These are phyloP conservation scores for Alisma plantagoaquatica DNA, from an alignment of 106 monocot genomes.

Conservation along the genomic window DNA sequence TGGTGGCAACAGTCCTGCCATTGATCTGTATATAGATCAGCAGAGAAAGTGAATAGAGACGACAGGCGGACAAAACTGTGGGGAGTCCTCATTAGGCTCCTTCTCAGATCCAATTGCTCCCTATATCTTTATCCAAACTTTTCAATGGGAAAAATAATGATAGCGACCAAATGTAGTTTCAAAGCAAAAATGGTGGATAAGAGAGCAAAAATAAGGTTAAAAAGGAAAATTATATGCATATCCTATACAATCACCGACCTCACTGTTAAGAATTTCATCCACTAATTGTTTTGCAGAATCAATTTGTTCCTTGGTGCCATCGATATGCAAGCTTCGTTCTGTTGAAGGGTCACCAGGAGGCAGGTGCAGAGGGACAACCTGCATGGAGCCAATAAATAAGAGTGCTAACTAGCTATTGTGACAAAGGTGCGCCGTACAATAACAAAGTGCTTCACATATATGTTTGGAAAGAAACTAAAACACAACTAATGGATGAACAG, in stretches of 20 bases:
- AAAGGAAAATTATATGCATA: background rate
- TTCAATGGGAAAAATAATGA: no score
- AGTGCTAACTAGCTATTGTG: no score
- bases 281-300: conserved; percentile 79
- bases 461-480: no score
- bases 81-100: background rate
- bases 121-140: no score
- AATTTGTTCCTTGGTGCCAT: conserved; percentile 73
- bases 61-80: background rate
- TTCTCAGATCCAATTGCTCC: no score
- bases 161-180: background rate
- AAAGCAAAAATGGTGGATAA: background rate
- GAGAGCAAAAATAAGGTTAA: background rate
- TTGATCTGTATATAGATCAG: no score
- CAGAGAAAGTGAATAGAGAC: no score
- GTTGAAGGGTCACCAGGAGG: conserved; percentile 51
- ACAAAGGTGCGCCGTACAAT: no score
- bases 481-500: no score
- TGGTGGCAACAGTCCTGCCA: no score
- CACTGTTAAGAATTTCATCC: conserved; percentile 59
- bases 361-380: conserved; percentile 55
- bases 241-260: conserved; percentile 20
- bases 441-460: no score
- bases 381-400: no score
- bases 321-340: conserved; percentile 67